These are phyloP conservation scores for Nephelium lappaceum DNA, from an alignment of 345 rosid species.

Conservation along the genomic window DNA sequence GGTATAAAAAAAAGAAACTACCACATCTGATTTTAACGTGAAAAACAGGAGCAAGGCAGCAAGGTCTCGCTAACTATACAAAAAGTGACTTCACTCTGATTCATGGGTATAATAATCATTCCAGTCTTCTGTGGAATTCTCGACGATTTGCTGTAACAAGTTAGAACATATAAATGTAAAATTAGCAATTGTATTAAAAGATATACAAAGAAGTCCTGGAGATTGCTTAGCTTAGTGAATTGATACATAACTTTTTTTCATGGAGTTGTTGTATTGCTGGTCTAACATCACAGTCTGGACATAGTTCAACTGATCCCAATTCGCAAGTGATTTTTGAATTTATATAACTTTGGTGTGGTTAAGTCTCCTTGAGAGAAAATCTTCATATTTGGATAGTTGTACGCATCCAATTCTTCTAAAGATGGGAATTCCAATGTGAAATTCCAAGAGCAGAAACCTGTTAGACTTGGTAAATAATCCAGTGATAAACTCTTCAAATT, in stretches of 20 bases:
- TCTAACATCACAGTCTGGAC: background rate
- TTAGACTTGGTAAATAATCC: background rate
- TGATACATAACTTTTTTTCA: background rate
- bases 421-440: background rate
- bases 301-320: background rate
- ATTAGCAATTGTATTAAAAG: background rate
- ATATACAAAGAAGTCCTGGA: background rate
- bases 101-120: too few species aligned
- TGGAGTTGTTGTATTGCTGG: background rate
- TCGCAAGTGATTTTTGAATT: background rate
- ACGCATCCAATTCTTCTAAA: background rate
- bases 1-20: background rate
- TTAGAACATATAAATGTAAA: background rate
- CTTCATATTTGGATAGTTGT: background rate
- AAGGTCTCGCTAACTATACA: background rate
- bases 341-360: background rate
- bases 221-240: background rate
- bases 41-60: background rate
- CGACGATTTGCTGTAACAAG: background rate
- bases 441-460: conserved; percentile 6
- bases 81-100: background rate
- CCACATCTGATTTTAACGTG: background rate
- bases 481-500: background rate
- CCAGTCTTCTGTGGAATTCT: too few species aligned
- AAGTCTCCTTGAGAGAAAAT: background rate